Evolutionary conservation across 768 basidiomycete species (phyloP).

Genomic region (Rhodotorula toruloides): DNA sequence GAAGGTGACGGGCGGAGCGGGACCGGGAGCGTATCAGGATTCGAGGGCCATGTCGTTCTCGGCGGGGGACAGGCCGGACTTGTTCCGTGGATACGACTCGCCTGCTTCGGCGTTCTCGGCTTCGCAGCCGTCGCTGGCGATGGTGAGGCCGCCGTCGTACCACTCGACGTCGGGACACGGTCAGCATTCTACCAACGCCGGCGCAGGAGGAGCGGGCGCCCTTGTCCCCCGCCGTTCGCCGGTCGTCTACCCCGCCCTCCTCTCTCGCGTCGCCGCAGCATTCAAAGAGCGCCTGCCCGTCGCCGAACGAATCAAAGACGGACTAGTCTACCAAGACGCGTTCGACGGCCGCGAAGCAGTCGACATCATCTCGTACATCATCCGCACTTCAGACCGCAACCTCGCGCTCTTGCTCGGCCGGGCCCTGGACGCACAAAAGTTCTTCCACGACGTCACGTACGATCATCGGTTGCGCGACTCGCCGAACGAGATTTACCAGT

Average conservation of each 20-base stretch:
- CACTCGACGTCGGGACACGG: not conserved
- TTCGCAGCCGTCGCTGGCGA: conserved; percentile 3
- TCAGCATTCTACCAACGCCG: not conserved
- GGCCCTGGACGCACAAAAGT: conserved; percentile 94
- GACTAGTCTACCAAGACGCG: conserved; percentile 88
- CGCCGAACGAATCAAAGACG: conserved; percentile 82
- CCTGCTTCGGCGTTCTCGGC: conserved; percentile 7
- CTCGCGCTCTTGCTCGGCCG: conserved; percentile 90
- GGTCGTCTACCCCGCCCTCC: conserved; percentile 79
- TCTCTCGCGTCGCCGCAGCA: conserved; percentile 88
- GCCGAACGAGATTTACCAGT: conserved; percentile 84
- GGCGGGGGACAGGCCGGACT: conserved; percentile 28
- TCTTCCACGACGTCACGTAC: conserved; percentile 98
- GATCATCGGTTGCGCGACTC: conserved; percentile 92
- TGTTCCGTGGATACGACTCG: conserved; percentile 2
- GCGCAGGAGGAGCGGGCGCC: not conserved
- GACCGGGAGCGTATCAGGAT: conserved; percentile 12
- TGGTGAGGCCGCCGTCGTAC: conserved; percentile 8
- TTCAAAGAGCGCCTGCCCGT: conserved; percentile 76
- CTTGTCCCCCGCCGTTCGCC: conserved; percentile 13
- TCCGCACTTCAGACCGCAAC: conserved; percentile 96
- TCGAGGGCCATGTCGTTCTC: conserved; percentile 38
- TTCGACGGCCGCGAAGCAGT: conserved; percentile 98
- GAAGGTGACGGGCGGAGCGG: conserved; percentile 1
- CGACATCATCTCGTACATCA: conserved; percentile 93